Percentiles rank a stretch among this genome's conserved stretches.
Conservation (phyloP, 1,284 basidiomycete species). For the Grifola frondosa region DNA sequence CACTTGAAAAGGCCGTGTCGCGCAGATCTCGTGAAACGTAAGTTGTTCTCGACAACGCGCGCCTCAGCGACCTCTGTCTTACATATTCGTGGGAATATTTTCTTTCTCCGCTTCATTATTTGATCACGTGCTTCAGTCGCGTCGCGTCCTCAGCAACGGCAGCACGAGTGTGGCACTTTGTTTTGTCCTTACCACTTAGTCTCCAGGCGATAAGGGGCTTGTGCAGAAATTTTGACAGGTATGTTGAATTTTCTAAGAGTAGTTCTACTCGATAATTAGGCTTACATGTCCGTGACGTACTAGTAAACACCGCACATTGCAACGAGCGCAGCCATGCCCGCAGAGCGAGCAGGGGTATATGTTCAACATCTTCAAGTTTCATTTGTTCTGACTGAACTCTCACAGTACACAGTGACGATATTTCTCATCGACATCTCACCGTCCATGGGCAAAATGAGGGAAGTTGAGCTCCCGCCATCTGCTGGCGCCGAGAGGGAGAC, state of each 20-base stretch:
- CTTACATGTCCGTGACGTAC: too few species aligned
- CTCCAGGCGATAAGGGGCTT: too few species aligned
- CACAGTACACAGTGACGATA: conserved; percentile 78
- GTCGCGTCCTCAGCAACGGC: conserved; percentile 19
- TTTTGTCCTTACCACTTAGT: too few species aligned
- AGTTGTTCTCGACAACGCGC: conserved; percentile 19
- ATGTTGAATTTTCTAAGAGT: too few species aligned
- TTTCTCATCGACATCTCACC: conserved; percentile 87
- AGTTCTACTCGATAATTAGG: too few species aligned
- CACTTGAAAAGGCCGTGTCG: conserved; percentile 17
- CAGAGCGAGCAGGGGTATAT: conserved; percentile 72
- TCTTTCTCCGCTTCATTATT: conserved; percentile 8
- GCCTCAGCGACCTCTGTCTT: neutral
- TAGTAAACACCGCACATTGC: too few species aligned
- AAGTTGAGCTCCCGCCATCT: conserved; percentile 55
- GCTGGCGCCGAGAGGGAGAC: conserved; percentile 50
- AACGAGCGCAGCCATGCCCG: conserved; percentile 53
- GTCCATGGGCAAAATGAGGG: conserved; percentile 72
- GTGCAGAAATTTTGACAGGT: too few species aligned
- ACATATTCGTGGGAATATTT: neutral
- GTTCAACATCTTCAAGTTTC: neutral
- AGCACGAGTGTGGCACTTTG: too few species aligned
- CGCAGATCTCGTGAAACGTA: conserved; percentile 28
- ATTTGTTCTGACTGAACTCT: neutral
- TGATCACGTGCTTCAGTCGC: conserved; percentile 19